Base-by-base conservation (phyloP, 1,139 yeast species). In the Zygoascus hellenicus region DNA sequence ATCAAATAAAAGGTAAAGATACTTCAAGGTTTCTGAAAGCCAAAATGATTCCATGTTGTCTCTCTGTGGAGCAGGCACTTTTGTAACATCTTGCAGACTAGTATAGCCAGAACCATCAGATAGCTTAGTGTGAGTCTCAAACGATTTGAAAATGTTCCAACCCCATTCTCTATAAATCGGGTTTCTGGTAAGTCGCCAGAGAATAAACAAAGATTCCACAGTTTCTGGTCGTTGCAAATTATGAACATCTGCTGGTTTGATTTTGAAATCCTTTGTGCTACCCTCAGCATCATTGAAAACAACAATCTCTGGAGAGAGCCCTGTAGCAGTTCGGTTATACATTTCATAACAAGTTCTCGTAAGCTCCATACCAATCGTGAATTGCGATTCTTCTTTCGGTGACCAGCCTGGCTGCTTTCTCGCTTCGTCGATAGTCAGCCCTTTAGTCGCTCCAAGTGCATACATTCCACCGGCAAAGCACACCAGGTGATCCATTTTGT, bases 211-310 rank as follows among this genome's bases (percentile, higher is more conserved):
- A 1, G 95, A 83, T 66, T 90, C 97, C 2, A 89, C 95, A 0
- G 97, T 87, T 64, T 90, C 97, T 1, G 97, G 97, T 56, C 97
- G 77, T 68, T 89, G 97, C 54, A 89, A 69, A 63, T 88, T 88
- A 64, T 89, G 96, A 48, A 75, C 77, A 62, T 90, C 97, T 26
- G 69, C 64, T 5, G 80, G 80, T 61, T 86, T 85, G 58, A 88
- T 82, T 54, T 58, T 64, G 64, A 88, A 86, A 61, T 86, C 95
- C 31, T 63, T 63, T 13, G 63, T 58, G n/a, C 45, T 46, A 3
- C 64, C 67, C 5, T 63, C 57, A 58, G 66, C 64, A 2, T 67
- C 70, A 64, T 83, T 83, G 71, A 90, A 90, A 2, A 83, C 84
- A 14, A 78, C 97, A 63, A 86, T 88, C 63, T 89, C 97, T 0